These are phyloP conservation scores for Hibiscus syriacus DNA, from an alignment of 345 rosid genomes.

Conservation along the genomic window DNA sequence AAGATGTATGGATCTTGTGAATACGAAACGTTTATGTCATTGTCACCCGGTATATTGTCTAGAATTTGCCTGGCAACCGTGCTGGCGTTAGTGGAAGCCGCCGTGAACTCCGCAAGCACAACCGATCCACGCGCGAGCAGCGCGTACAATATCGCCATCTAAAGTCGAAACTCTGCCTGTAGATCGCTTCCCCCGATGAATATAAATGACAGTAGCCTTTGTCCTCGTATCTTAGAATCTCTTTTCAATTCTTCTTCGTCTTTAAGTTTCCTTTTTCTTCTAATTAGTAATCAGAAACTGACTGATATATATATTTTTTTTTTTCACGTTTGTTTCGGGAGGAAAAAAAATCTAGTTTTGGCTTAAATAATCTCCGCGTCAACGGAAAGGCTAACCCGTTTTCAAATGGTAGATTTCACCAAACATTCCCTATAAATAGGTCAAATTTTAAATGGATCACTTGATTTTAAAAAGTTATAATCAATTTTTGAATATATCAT, in stretches of 20 bases:
- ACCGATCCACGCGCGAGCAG: slow-evolving; percentile 88
- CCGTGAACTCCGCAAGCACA: slow-evolving; percentile 77
- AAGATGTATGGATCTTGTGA: too few species aligned
- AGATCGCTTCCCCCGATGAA: background rate
- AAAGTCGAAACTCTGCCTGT: background rate
- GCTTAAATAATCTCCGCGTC: too few species aligned
- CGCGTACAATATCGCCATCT: slow-evolving; percentile 83
- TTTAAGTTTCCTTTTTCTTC: background rate
- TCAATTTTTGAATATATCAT: too few species aligned
- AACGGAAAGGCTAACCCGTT: too few species aligned
- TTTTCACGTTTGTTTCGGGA: too few species aligned
- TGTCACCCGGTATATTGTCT: slow-evolving; percentile 66
- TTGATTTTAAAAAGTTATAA: too few species aligned
- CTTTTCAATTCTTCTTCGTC: background rate
- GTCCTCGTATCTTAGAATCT: background rate
- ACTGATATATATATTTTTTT: too few species aligned
- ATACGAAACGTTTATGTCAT: slow-evolving; percentile 70
- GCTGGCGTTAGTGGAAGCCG: slow-evolving; percentile 80
- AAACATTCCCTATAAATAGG: too few species aligned
- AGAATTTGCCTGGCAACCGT: slow-evolving; percentile 71
- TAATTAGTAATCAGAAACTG: background rate
- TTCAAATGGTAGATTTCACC: too few species aligned
- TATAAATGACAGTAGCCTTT: background rate
- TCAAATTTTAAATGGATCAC: too few species aligned
- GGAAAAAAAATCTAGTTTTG: too few species aligned